A percentile compares a stretch with the other conserved stretches of the same genome.
Evolutionary conservation across 106 monocot species (phyloP).

Genomic region (Acorus calamus): DNA sequence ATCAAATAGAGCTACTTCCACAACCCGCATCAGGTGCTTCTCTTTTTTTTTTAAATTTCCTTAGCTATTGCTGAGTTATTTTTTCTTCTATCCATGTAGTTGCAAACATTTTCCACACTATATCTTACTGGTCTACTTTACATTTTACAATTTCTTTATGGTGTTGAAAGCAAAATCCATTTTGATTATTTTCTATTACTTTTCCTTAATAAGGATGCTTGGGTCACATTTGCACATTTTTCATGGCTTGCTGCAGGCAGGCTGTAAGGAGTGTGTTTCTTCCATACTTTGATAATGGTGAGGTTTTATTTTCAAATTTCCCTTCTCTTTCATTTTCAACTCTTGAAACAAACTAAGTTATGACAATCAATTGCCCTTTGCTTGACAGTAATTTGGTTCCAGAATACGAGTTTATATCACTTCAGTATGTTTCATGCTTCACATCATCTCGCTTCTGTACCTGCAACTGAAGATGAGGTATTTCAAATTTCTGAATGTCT

Average conservation of each 20-base stretch:
- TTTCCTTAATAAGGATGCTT: background rate
- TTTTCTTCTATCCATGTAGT: too few relatives aligned
- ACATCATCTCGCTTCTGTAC: constrained; percentile 67
- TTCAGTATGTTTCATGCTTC: constrained; percentile 98
- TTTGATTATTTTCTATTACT: too few relatives aligned
- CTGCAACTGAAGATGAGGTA: constrained; percentile 69
- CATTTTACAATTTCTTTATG: background rate
- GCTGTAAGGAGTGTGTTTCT: constrained; percentile 70
- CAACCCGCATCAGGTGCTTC: too few relatives aligned
- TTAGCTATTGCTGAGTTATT: too few relatives aligned
- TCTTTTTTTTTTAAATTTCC: too few relatives aligned
- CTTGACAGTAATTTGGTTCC: constrained; percentile 82
- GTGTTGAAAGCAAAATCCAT: background rate
- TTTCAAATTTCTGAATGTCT: too few relatives aligned
- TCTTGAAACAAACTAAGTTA: too few relatives aligned
- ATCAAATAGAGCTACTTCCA: too few relatives aligned
- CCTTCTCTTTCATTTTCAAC: background rate
- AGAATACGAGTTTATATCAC: constrained; percentile 86
- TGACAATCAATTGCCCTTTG: background rate
- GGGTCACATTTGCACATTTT: background rate
- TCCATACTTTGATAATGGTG: constrained; percentile 88
- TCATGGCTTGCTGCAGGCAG: constrained; percentile 36
- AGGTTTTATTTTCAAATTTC: background rate
- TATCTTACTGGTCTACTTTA: background rate
- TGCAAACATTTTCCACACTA: too few relatives aligned